Conservation (phyloP, 1,139 yeast genomes). For the Casaregolazyma lundiana region DNA sequence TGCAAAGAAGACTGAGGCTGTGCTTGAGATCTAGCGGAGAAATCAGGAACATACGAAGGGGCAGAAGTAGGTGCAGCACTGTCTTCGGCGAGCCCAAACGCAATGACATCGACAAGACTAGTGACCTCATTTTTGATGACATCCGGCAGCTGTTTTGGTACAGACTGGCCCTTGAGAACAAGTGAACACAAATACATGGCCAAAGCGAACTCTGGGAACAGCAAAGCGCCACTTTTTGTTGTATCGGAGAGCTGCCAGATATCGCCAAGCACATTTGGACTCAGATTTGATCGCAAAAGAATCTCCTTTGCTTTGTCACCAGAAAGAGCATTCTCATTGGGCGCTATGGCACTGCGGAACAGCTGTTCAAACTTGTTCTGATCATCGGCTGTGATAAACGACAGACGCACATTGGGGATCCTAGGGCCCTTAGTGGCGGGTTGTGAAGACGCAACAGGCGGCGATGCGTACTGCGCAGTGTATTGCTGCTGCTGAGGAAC, state of each 20-base stretch:
- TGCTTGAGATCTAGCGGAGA: slow-evolving; percentile 17
- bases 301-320: slow-evolving; percentile 79
- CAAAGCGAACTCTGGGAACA: slow-evolving; percentile 93
- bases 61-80: slow-evolving; percentile 28
- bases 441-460: slow-evolving; percentile 1
- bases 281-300: slow-evolving; percentile 72
- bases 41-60: slow-evolving; percentile 32
- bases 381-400: slow-evolving; percentile 80
- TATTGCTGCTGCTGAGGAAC: slow-evolving; percentile 19
- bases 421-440: slow-evolving; percentile 8
- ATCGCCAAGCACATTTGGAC: slow-evolving; percentile 72
- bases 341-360: slow-evolving; percentile 72
- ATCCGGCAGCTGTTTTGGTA: slow-evolving; percentile 70
- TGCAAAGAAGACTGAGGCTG: slow-evolving; percentile 19
- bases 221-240: slow-evolving; percentile 72
- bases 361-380: slow-evolving; percentile 81
- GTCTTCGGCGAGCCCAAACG: slow-evolving; percentile 68
- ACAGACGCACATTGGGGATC: slow-evolving; percentile 49
- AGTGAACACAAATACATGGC: slow-evolving; percentile 85
- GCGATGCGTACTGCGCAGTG: slow-evolving; percentile 1
- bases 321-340: slow-evolving; percentile 68
- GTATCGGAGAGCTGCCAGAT: slow-evolving; percentile 92
- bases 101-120: slow-evolving; percentile 83
- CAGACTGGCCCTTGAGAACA: slow-evolving; percentile 68
- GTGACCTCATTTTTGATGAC: slow-evolving; percentile 78